phyloP scores from a whole-genome alignment of 2,329 filamentous ascomycete genomes.

The Cercospora beticola region DNA sequence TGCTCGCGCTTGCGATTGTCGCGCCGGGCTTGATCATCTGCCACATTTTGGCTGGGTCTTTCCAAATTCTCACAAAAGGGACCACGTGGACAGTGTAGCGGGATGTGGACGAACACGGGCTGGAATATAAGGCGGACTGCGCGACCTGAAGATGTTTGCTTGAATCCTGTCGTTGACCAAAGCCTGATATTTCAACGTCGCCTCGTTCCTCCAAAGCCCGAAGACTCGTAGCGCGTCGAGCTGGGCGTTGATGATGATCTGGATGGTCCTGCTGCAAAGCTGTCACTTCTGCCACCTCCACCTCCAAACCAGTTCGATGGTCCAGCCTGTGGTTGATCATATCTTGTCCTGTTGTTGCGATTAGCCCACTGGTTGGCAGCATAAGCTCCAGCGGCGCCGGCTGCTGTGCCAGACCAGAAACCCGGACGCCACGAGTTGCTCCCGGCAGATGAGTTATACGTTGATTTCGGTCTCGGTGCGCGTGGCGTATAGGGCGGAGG shows the following conservation, averaged over 20 bases:
- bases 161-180: neutral
- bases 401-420: slow-evolving; percentile 70
- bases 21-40: neutral
- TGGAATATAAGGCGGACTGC: neutral
- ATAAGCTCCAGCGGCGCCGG: slow-evolving; percentile 58
- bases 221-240: slow-evolving; percentile 36
- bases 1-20: neutral
- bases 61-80: neutral
- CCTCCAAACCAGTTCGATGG: slow-evolving; percentile 34
- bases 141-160: neutral
- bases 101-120: neutral
- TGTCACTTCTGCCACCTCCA: slow-evolving; percentile 19
- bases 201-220: slow-evolving; percentile 39
- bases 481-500: slow-evolving; percentile 50
- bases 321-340: slow-evolving; percentile 38
- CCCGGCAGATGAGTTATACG: slow-evolving; percentile 10
- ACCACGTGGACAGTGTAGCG: neutral
- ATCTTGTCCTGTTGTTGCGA: slow-evolving; percentile 24
- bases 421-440: slow-evolving; percentile 65
- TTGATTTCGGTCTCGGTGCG: slow-evolving; percentile 20
- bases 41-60: neutral
- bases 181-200: slow-evolving; percentile 6
- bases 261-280: slow-evolving; percentile 19
- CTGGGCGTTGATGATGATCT: slow-evolving; percentile 28
- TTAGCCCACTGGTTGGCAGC: slow-evolving; percentile 26